Evolutionary conservation across 2,329 filamentous ascomycete species (phyloP).

Genomic region (Dactylellina cionopaga): DNA sequence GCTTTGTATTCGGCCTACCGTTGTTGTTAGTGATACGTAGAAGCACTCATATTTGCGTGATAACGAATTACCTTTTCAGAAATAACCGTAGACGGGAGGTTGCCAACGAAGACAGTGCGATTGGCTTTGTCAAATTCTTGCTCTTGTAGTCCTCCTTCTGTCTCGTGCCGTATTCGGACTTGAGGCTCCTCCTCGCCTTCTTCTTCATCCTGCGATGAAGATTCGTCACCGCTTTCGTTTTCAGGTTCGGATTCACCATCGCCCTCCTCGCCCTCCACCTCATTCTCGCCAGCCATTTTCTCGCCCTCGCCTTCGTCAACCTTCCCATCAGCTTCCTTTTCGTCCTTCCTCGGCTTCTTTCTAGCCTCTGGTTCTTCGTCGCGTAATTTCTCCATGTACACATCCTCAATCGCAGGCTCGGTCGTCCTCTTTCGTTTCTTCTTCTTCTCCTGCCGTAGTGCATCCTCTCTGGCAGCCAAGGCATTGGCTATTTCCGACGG

Average conservation of each 20-base stretch:
- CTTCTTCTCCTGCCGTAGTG: conserved; percentile 56
- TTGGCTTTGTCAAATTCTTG: conserved; percentile 82
- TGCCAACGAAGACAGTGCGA: conserved; percentile 91
- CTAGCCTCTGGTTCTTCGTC: conserved; percentile 63
- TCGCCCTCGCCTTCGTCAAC: conserved; percentile 65
- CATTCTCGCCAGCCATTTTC: conserved; percentile 66
- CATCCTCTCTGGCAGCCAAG: conserved; percentile 30
- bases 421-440: conserved; percentile 53
- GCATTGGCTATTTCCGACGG: conserved; percentile 26
- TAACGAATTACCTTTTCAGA: conserved; percentile 78
- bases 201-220: conserved; percentile 53
- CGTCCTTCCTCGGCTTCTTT: conserved; percentile 59
- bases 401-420: conserved; percentile 35
- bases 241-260: conserved; percentile 59
- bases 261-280: conserved; percentile 63
- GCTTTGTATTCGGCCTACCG: conserved; percentile 66
- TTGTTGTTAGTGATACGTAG: conserved; percentile 64
- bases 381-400: conserved; percentile 62
- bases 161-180: conserved; percentile 64
- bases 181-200: conserved; percentile 56
- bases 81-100: conserved; percentile 85
- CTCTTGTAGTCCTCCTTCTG: conserved; percentile 61
- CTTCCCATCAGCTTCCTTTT: conserved; percentile 58
- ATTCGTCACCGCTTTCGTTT: conserved; percentile 58
- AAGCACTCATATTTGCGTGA: conserved; percentile 75